These are phyloP conservation scores for Tilletia indica DNA, from an alignment of 1,284 basidiomycete genomes.

Conservation along the genomic window DNA sequence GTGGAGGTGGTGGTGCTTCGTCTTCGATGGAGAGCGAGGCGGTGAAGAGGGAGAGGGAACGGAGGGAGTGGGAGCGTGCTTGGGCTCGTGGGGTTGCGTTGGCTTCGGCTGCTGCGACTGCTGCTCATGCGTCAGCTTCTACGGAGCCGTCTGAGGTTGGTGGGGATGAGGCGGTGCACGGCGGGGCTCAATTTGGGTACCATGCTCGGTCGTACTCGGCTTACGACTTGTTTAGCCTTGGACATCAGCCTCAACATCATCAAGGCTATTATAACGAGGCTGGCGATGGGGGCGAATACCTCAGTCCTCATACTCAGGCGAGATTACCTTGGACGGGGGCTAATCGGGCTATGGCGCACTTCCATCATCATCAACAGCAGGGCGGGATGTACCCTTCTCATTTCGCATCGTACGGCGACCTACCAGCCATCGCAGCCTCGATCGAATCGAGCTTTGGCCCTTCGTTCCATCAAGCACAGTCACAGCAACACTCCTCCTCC, in stretches of 20 bases:
- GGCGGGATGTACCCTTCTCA: background rate
- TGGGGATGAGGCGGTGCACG: no score
- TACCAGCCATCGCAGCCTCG: background rate
- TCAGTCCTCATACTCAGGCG: no score
- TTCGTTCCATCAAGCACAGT: no score
- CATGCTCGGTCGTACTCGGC: conserved; percentile 10
- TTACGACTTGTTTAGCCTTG: background rate
- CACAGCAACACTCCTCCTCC: no score
- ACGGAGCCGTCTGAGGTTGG: no score
- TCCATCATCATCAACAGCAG: background rate
- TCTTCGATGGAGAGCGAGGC: background rate
- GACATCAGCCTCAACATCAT: background rate
- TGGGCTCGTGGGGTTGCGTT: conserved; percentile 4
- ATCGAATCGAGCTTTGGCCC: background rate
- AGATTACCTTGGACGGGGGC: no score
- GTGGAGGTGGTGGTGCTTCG: background rate
- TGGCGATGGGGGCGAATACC: background rate
- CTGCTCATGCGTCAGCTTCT: no score
- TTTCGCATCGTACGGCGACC: conserved; percentile 4
- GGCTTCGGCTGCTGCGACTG: background rate
- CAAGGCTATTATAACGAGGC: background rate
- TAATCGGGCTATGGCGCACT: background rate
- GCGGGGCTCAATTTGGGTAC: background rate
- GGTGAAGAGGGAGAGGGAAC: background rate
- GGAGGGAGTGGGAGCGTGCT: conserved; percentile 8